These are phyloP conservation scores for Globisporangium yorkense DNA, from an alignment of 352 stramenopile species.

Conservation along the genomic window DNA sequence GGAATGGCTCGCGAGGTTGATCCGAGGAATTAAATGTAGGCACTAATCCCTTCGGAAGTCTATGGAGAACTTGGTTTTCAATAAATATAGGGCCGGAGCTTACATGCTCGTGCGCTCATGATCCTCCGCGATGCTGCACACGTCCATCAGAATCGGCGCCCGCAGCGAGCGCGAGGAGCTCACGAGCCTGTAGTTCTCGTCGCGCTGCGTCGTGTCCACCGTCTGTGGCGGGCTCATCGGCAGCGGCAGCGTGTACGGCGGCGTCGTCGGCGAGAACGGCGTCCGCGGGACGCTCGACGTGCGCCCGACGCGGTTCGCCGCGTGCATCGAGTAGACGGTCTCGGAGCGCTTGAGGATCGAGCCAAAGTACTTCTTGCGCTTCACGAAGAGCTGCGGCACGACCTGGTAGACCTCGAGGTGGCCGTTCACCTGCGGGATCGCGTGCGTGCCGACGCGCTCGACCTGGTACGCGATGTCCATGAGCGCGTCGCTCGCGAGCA, in stretches of 20 bases:
- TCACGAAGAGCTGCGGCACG: conserved; percentile 17
- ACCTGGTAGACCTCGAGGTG: conserved; percentile 43
- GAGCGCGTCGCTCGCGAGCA: conserved; percentile 24
- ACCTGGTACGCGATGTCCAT: conserved; percentile 2
- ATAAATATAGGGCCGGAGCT: neutral
- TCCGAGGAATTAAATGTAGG: too few relatives aligned
- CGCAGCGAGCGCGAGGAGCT: neutral
- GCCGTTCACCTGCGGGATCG: conserved; percentile 31
- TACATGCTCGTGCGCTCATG: neutral
- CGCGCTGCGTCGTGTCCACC: neutral
- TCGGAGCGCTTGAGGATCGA: conserved; percentile 13
- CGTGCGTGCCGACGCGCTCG: conserved; percentile 1
- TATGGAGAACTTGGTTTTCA: neutral
- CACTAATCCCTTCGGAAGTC: too few relatives aligned
- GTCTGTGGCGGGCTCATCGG: neutral
- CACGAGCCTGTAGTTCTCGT: conserved; percentile 3
- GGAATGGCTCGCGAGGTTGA: too few relatives aligned
- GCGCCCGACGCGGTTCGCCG: neutral
- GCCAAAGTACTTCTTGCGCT: conserved; percentile 15
- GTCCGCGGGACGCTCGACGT: neutral
- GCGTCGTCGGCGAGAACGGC: neutral
- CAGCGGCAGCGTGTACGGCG: neutral
- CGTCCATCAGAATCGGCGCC: neutral
- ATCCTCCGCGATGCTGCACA: neutral
- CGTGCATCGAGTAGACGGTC: conserved; percentile 10